phyloP scores from a whole-genome alignment of 805 yeast genomes.

The Candida ficus region DNA sequence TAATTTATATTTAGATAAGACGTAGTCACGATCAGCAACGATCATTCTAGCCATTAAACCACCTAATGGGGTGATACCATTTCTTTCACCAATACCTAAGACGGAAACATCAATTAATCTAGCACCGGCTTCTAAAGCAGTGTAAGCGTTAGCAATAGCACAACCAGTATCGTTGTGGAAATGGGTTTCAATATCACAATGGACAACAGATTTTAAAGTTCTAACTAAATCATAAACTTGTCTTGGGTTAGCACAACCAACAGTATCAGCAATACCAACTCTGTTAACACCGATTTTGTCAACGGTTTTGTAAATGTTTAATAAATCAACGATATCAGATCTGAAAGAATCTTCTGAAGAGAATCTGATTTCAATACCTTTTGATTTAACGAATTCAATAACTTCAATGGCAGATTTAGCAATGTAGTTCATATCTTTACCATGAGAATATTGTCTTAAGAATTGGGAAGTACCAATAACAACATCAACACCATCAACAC shows the following conservation, averaged over 20 bases:
- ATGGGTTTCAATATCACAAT: conserved; percentile 97
- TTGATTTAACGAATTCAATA: conserved; percentile 93
- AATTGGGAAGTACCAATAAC: conserved; percentile 97
- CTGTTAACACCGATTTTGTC: conserved; percentile 97
- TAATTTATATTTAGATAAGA: conserved; percentile 86
- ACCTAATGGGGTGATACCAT: conserved; percentile 96
- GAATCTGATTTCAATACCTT: conserved; percentile 95
- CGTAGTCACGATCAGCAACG: conserved; percentile 96
- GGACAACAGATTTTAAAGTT: conserved; percentile 87
- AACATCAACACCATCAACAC: conserved; percentile 98
- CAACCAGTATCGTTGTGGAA: conserved; percentile 99
- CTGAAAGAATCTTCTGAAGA: conserved; percentile 97
- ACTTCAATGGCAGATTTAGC: conserved; percentile 96
- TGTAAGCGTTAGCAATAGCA: conserved; percentile 97
- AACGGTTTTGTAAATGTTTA: conserved; percentile 93
- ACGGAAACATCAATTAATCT: conserved; percentile 91
- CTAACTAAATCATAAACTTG: conserved; percentile 96
- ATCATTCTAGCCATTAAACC: conserved; percentile 99
- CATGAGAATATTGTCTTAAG: conserved; percentile 91
- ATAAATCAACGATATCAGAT: conserved; percentile 89
- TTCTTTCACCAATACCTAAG: conserved; percentile 97
- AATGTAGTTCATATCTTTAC: conserved; percentile 97
- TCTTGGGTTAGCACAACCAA: conserved; percentile 98
- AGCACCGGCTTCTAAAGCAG: conserved; percentile 98
- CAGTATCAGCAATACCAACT: conserved; percentile 99